Percentiles rank a stretch among this genome's conserved stretches.
These are phyloP conservation scores for Scedosporium aurantiacum DNA, from an alignment of 2,329 filamentous ascomycete genomes.

Conservation along the genomic window DNA sequence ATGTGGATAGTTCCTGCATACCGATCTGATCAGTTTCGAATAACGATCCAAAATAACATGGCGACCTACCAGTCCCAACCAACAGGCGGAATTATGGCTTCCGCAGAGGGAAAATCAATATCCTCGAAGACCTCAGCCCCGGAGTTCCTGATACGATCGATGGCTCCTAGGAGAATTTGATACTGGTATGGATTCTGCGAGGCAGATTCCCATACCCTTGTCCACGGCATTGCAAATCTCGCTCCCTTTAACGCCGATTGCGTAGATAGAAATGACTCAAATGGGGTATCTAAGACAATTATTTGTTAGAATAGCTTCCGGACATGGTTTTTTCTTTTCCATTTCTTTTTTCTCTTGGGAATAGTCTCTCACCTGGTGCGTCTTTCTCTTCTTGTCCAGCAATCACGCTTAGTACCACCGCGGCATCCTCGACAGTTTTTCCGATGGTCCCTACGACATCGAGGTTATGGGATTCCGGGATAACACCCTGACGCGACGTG, in stretches of 20 bases:
- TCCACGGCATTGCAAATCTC: slow-evolving; percentile 61
- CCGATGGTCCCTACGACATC: slow-evolving; percentile 61
- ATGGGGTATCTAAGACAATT: slow-evolving; percentile 19
- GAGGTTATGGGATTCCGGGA: slow-evolving; percentile 57
- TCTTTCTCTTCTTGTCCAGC: slow-evolving; percentile 52
- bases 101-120: slow-evolving; percentile 54
- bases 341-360: no score
- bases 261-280: slow-evolving; percentile 42
- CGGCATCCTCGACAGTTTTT: slow-evolving; percentile 57
- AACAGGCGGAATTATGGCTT: slow-evolving; percentile 49
- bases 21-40: slow-evolving; percentile 53
- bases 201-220: slow-evolving; percentile 56
- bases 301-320: background rate
- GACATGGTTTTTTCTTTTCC: no score
- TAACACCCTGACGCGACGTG: slow-evolving; percentile 49
- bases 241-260: slow-evolving; percentile 46
- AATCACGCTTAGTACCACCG: slow-evolving; percentile 55
- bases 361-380: slow-evolving; percentile 49
- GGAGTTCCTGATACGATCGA: slow-evolving; percentile 38
- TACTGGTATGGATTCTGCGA: slow-evolving; percentile 35
- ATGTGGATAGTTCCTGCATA: slow-evolving; percentile 50
- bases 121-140: slow-evolving; percentile 60
- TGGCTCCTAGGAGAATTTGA: slow-evolving; percentile 30
- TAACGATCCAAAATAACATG: slow-evolving; percentile 57
- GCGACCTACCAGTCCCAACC: slow-evolving; percentile 72